Evolutionary conservation across 257 asterid species (phyloP).

Genomic region (Solanum sparsipilum): DNA sequence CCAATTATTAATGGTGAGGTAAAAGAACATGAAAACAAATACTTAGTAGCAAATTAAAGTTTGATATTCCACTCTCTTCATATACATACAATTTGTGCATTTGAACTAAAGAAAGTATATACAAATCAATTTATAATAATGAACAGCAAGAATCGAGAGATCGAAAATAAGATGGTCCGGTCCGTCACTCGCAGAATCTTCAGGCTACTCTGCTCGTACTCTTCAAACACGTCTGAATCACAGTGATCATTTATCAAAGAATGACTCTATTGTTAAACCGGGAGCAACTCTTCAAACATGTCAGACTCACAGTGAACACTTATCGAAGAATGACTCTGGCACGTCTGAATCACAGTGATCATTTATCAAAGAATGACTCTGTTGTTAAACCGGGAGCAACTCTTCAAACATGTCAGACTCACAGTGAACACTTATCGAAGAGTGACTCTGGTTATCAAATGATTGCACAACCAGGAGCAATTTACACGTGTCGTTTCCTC

Average conservation of each 20-base stretch:
- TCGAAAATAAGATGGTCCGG: not conserved
- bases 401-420: not conserved
- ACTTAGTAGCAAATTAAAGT: not conserved
- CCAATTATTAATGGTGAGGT: not conserved
- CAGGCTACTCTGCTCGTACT: not conserved
- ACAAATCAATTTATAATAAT: not conserved
- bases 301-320: not conserved
- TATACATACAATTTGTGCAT: not conserved
- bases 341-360: not conserved
- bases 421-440: not conserved
- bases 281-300: not conserved
- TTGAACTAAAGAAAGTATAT: not conserved
- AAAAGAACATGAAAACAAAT: not conserved
- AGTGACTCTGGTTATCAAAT: not conserved
- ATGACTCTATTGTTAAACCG: not conserved
- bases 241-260: not conserved
- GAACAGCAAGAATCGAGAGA: not conserved
- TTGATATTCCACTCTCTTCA: not conserved
- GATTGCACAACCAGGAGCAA: not conserved
- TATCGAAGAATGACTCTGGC: not conserved
- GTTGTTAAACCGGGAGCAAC: not conserved
- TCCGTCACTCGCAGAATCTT: not conserved
- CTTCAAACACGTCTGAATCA: not conserved
- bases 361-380: not conserved
- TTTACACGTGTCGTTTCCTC: not conserved